Evolutionary conservation across 1,284 basidiomycete species (phyloP).

Genomic region (Rhodotorula mucilaginosa): DNA sequence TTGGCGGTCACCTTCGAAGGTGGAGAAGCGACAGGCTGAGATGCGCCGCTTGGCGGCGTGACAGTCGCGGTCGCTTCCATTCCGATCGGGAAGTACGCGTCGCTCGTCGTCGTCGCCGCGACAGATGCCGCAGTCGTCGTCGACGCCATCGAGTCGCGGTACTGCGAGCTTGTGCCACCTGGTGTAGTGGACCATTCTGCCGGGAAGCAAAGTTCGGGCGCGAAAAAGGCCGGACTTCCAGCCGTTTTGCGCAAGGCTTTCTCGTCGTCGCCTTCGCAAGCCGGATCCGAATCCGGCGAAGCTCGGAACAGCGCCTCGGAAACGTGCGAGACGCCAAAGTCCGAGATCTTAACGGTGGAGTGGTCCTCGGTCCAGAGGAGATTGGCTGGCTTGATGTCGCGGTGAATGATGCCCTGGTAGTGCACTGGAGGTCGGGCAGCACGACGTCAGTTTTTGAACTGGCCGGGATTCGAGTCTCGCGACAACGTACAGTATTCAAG

Average conservation of each 20-base stretch:
- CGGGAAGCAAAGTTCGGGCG: constrained; percentile 78
- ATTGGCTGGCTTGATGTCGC: constrained; percentile 98
- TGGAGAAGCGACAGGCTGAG: constrained; percentile 2
- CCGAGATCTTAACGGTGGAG: constrained; percentile 88
- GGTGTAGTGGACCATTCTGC: constrained; percentile 45
- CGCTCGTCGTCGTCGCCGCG: constrained; percentile 1
- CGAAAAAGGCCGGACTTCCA: constrained; percentile 95
- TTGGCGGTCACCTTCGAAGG: constrained; percentile 20
- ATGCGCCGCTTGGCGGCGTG: constrained; percentile 1
- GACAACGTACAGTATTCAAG: constrained; percentile 78
- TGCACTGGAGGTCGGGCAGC: constrained; percentile 62
- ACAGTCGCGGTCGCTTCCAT: constrained; percentile 6
- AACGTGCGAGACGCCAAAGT: constrained; percentile 96
- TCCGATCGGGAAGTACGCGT: constrained; percentile 37
- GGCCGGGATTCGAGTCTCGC: neutral
- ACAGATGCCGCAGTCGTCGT: constrained; percentile 10
- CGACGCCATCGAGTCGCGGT: constrained; percentile 3
- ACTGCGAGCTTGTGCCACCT: neutral
- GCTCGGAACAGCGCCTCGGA: constrained; percentile 74
- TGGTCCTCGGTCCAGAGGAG: constrained; percentile 78
- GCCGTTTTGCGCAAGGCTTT: constrained; percentile 88
- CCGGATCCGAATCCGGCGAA: constrained; percentile 51
- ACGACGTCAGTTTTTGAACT: constrained; percentile 3
- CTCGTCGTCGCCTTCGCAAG: constrained; percentile 67
- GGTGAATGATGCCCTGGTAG: constrained; percentile 96